Conservation (phyloP, 2,329 filamentous ascomycete genomes). For the Trichoderma sp. region DNA sequence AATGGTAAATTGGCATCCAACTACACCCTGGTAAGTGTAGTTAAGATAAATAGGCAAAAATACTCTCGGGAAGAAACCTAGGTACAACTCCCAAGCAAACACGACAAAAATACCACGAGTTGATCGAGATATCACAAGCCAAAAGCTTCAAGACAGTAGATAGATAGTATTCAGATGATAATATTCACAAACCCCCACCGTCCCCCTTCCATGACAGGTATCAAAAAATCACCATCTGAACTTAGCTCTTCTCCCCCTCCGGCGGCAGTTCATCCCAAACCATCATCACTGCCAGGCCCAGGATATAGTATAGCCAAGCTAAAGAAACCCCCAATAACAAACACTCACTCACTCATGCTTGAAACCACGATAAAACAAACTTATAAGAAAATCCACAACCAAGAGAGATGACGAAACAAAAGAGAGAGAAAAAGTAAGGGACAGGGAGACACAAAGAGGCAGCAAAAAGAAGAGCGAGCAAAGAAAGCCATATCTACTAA, state of each 20-base stretch:
- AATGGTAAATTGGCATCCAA: too few species aligned
- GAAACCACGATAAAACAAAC: background rate
- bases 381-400: background rate
- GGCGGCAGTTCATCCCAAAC: background rate
- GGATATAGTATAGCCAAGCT: background rate
- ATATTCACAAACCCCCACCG: background rate
- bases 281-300: background rate
- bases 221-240: background rate
- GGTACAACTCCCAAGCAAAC: too few species aligned
- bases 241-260: background rate
- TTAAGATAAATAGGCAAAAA: too few species aligned
- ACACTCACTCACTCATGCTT: background rate
- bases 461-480: background rate
- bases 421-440: background rate
- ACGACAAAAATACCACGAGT: too few species aligned
- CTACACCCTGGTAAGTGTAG: too few species aligned
- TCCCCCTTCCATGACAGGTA: background rate
- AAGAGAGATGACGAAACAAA: background rate
- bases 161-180: background rate
- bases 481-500: background rate
- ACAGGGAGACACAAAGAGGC: background rate
- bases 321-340: background rate
- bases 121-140: too few species aligned
- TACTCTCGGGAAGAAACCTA: too few species aligned
- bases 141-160: background rate